Percentiles rank a stretch among this genome's conserved stretches.
Evolutionary conservation across 169 alveolate species (phyloP).

Genomic region (Cryptosporidium bovis): DNA sequence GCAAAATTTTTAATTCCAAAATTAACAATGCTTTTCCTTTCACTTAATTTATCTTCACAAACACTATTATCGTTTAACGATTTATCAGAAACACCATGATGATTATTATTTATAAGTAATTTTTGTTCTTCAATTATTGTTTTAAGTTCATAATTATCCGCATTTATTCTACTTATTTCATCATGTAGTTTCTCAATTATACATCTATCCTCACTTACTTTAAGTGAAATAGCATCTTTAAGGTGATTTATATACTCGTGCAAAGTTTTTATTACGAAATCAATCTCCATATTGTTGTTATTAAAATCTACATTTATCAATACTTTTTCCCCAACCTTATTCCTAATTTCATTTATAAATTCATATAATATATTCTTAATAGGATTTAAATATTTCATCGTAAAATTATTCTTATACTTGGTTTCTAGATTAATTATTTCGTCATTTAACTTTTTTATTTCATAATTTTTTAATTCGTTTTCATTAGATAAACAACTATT

Average conservation of each 20-base stretch:
- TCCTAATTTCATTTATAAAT: constrained; percentile 16
- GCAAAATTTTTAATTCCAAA: constrained; percentile 44
- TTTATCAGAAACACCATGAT: not conserved
- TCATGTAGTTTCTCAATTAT: constrained; percentile 47
- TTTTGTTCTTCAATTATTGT: not conserved
- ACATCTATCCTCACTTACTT: constrained; percentile 19
- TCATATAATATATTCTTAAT: constrained; percentile 39
- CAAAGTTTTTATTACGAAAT: constrained; percentile 31
- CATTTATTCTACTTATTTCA: constrained; percentile 26
- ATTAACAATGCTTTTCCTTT: not conserved
- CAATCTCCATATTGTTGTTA: constrained; percentile 25
- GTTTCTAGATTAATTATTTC: constrained; percentile 25
- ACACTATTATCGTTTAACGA: not conserved
- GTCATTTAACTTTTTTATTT: constrained; percentile 48
- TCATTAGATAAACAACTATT: constrained; percentile 44
- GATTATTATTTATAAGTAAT: not conserved
- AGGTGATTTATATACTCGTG: constrained; percentile 41
- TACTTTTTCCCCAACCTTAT: not conserved
- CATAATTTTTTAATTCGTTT: constrained; percentile 42
- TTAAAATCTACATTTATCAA: constrained; percentile 42
- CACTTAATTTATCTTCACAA: not conserved
- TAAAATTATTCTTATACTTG: constrained; percentile 31
- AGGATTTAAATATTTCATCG: constrained; percentile 38
- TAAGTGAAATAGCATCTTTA: constrained; percentile 8
- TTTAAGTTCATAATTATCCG: not conserved